Conservation (phyloP, 208 protist genomes). For the Kentomonas sorsogonicus region DNA sequence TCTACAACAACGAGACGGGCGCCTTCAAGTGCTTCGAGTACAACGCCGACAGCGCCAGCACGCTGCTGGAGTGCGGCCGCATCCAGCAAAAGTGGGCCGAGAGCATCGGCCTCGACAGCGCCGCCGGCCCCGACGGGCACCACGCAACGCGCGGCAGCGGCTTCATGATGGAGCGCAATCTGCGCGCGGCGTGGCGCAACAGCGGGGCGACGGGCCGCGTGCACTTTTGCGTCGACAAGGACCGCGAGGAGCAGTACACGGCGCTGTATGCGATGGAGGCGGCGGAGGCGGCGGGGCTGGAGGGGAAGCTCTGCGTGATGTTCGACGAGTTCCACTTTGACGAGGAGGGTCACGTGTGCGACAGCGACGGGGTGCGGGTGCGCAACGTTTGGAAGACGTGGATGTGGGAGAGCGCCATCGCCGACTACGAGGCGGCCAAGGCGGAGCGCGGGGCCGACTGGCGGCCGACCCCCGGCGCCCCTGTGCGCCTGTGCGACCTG, state of each 20-base stretch:
- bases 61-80: constrained; percentile 79
- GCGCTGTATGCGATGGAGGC: constrained; percentile 72
- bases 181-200: constrained; percentile 55
- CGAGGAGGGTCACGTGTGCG: constrained; percentile 57
- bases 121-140: too few species aligned
- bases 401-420: constrained; percentile 88
- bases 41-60: constrained; percentile 89
- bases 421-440: constrained; percentile 55
- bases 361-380: constrained; percentile 71
- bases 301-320: constrained; percentile 79
- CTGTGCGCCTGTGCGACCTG: constrained; percentile 83
- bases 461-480: constrained; percentile 56
- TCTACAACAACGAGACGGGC: constrained; percentile 65
- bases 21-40: constrained; percentile 89
- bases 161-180: constrained; percentile 45
- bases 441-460: constrained; percentile 56
- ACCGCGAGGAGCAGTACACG: constrained; percentile 86
- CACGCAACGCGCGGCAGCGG: constrained; percentile 66
- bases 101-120: constrained; percentile 53
- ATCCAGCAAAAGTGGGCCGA: constrained; percentile 88
- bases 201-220: constrained; percentile 64
- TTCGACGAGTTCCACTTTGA: constrained; percentile 89
- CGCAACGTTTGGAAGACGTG: constrained; percentile 88
- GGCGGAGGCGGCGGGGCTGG: constrained; percentile 64
- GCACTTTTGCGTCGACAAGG: constrained; percentile 85